These are phyloP conservation scores for Rhizophora apiculata DNA, from an alignment of 345 rosid species.

Conservation along the genomic window DNA sequence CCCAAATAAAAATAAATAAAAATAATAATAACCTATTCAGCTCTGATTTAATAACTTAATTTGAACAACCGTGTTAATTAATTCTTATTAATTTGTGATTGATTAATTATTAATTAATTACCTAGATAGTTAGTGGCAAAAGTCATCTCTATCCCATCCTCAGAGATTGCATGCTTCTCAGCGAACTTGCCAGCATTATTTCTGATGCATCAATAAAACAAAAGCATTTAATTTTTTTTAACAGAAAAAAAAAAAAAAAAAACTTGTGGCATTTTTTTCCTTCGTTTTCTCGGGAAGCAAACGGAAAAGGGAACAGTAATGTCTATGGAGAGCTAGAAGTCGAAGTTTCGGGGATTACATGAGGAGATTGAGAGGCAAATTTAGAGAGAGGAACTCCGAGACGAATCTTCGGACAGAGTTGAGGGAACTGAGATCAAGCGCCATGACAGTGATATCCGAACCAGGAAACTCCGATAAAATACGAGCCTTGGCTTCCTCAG, in stretches of 20 bases:
- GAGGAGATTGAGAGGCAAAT: constrained; percentile 84
- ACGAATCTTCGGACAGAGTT: constrained; percentile 67
- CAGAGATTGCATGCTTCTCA: constrained; percentile 82
- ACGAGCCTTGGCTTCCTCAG: constrained; percentile 76
- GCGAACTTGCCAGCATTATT: constrained; percentile 93
- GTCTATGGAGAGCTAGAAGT: not conserved
- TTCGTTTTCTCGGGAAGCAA: constrained; percentile 24
- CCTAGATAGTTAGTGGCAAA: constrained; percentile 96
- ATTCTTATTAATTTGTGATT: not conserved
- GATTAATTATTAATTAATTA: constrained; percentile 18
- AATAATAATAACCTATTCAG: no score
- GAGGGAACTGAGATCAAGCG: constrained; percentile 90
- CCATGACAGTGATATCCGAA: constrained; percentile 63
- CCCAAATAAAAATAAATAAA: not conserved
- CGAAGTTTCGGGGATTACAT: constrained; percentile 40
- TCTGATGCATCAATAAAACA: constrained; percentile 37
- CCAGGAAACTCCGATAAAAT: constrained; percentile 68
- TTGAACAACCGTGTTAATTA: no score
- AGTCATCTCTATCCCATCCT: constrained; percentile 98
- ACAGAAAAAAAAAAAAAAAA: not conserved
- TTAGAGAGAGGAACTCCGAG: constrained; percentile 58
- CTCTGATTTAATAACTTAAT: no score
- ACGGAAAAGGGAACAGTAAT: constrained; percentile 2
- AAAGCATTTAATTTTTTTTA: not conserved
- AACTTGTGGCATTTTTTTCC: not conserved